Evolutionary conservation across 306 rosid genomes (phyloP), one percentile per base, ranked within the genome.

Genomic region (Gillenia trifoliata): DNA sequence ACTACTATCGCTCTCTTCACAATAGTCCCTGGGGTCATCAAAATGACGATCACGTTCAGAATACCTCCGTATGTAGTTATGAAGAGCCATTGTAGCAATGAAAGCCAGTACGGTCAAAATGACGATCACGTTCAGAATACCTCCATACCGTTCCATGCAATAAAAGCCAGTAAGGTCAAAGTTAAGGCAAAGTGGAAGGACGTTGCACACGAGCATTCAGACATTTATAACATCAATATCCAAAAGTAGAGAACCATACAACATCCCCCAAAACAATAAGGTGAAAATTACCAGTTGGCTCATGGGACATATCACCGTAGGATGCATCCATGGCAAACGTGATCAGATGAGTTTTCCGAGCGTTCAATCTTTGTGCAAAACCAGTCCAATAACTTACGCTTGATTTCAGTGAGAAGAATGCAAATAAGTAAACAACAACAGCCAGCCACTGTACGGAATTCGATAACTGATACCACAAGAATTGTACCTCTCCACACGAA

Each of bases 261-360:
- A 25, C 62, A 28, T n/a, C 10, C n/a, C 47, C 29, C 5, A 26
- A 38, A 65, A 13, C 9, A 71, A 55, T 13, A 72, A 78, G 67
- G 23, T 63, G 59, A 66, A 45, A 75, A 50, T 84, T 86, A 89
- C 96, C 97, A 7, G 91, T 0, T 52, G 91, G 86, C 75, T 85
- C 92, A 64, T 88, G 79, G 36, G 90, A 43, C 84, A 80, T 81
- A 81, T 93, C 94, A 52, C 90, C 92, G 47, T 57, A 86, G 49
- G 97, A 94, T 81, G 97, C 95, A 83, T 94, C 97, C 91, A 82
- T 86, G 41, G 96, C 88, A 79, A 90, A 78, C 86, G 75, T 90
- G 71, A 89, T 79, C 82, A 82, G 64, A 15, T 64, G 85, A 80
- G 75, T 52, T 66, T 30, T 81, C 36, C 49, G 79, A 6, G 65